Conservation (phyloP, 2,329 filamentous ascomycete species). For the Exutisphaerella laricina region DNA sequence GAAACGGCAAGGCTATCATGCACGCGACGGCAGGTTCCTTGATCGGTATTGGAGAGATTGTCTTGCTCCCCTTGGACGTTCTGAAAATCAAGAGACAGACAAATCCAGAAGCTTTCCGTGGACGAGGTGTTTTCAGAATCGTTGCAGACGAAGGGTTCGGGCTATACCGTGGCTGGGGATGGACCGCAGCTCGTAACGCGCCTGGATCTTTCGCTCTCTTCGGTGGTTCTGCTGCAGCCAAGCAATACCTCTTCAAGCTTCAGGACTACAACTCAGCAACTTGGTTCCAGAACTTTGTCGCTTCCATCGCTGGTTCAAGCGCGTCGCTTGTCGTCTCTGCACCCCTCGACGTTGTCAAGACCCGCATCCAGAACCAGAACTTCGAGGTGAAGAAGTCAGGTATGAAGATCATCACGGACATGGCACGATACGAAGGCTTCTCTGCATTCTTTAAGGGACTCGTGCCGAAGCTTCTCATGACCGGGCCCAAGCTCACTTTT, state of each 20-base stretch:
- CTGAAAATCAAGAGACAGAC: slow-evolving; percentile 99
- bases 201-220: slow-evolving; percentile 98
- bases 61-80: slow-evolving; percentile 90
- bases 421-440: slow-evolving; percentile 84
- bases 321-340: slow-evolving; percentile 96
- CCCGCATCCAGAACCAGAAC: slow-evolving; percentile 95
- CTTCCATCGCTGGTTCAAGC: slow-evolving; percentile 89
- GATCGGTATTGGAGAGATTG: slow-evolving; percentile 95
- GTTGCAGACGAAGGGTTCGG: slow-evolving; percentile 91
- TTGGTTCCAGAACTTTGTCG: slow-evolving; percentile 96
- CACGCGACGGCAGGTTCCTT: slow-evolving; percentile 91
- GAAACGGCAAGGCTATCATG: slow-evolving; percentile 97
- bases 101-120: slow-evolving; percentile 95
- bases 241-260: slow-evolving; percentile 89
- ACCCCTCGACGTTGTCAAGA: slow-evolving; percentile 96
- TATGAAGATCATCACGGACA: slow-evolving; percentile 84
- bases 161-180: slow-evolving; percentile 91
- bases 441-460: slow-evolving; percentile 95
- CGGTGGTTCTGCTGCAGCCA: slow-evolving; percentile 93
- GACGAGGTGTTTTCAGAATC: slow-evolving; percentile 84
- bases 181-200: slow-evolving; percentile 95
- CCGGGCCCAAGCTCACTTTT: slow-evolving; percentile 96
- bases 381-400: slow-evolving; percentile 97
- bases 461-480: slow-evolving; percentile 97
- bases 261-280: slow-evolving; percentile 90